Evolutionary conservation across 2,329 filamentous ascomycete genomes (phyloP), one percentile per base, ranked within the genome.

Genomic region (Arthrocladium fulminans): DNA sequence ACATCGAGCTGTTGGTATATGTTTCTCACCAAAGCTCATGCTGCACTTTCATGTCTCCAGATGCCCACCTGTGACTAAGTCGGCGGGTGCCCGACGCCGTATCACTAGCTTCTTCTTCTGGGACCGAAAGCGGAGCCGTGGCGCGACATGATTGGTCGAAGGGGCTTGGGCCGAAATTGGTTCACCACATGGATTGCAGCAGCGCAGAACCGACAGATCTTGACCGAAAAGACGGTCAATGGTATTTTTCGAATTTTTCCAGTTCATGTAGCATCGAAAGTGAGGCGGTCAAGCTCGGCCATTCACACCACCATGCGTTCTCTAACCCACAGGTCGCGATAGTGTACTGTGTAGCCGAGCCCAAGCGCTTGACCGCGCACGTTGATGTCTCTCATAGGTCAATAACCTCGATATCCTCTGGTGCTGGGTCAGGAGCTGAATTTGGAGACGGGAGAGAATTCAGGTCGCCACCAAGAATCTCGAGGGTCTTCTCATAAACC

Each of bases 401-500:
- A 34, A 47, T 47, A 8, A 47, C 29, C 20, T 47, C 44, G 23
- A 47, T 23, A 22, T 47, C 44, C 3, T 47, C 32, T 27, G 38
- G 9, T 37, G 47, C 12, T 23, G 6, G 17, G 35, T 49, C n/a
- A 9, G 25, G 5, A 4, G 17, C 25, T 24, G 19, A 19, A 7
- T 10, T 12, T 30, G 40, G 39, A 25, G 39, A 20, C 23, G 39
- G 41, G 25, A 49, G 24, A 4, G 35, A 42, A 37, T n/a, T 43
- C 25, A 51, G 29, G 17, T 39, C 34, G 25, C 55, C 56, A 29
- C 57, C 57, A n/a, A 59, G 54, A 17, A 58, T 54, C 42, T 57
- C 56, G 32, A 59, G 24, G 5, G 57, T 57, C 17, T 48, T 46
- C 44, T 57, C 52, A 45, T 54, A 59, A 20, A 58, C 49, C 35